Conservation (phyloP, 768 basidiomycete genomes). For the Hortiboletus campestris region DNA sequence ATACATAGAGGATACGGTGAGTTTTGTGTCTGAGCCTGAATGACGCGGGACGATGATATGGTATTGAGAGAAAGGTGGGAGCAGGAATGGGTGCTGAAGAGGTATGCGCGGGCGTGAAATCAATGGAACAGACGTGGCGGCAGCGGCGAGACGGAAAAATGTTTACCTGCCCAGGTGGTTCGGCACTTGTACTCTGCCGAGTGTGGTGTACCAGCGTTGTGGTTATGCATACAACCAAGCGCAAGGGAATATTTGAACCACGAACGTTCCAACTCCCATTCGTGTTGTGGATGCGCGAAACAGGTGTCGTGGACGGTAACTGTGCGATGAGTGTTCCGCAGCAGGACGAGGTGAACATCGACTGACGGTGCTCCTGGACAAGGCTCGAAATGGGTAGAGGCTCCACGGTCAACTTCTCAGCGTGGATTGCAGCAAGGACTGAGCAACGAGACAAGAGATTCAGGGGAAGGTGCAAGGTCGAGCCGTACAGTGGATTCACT, state of each 20-base stretch:
- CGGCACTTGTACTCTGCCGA: slow-evolving; percentile 30
- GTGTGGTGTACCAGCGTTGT: slow-evolving; percentile 27
- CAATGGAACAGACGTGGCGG: slow-evolving; percentile 22
- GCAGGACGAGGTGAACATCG: slow-evolving; percentile 49
- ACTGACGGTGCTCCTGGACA: slow-evolving; percentile 55
- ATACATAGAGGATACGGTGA: slow-evolving; percentile 68
- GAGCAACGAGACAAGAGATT: slow-evolving; percentile 91
- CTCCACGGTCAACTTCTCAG: slow-evolving; percentile 84
- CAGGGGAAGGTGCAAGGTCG: slow-evolving; percentile 88
- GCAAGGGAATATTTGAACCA: slow-evolving; percentile 56
- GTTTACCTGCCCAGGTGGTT: slow-evolving; percentile 49
- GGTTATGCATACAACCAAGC: slow-evolving; percentile 30
- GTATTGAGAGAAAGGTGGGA: slow-evolving; percentile 19
- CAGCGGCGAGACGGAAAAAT: slow-evolving; percentile 61
- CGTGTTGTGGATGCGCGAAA: slow-evolving; percentile 34
- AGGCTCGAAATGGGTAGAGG: slow-evolving; percentile 67
- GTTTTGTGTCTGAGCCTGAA: slow-evolving; percentile 22
- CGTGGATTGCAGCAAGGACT: slow-evolving; percentile 81
- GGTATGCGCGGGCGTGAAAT: slow-evolving; percentile 20
- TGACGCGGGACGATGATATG: slow-evolving; percentile 45
- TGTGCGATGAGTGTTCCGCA: slow-evolving; percentile 61
- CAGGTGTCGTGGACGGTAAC: slow-evolving; percentile 36
- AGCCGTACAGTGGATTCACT: slow-evolving; percentile 89
- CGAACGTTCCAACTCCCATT: slow-evolving; percentile 59
- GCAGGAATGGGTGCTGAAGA: slow-evolving; percentile 34